Evolutionary conservation across 352 stramenopile species (phyloP), one percentile per base, ranked within the genome.

Genomic region (Pythium brachiatum): DNA sequence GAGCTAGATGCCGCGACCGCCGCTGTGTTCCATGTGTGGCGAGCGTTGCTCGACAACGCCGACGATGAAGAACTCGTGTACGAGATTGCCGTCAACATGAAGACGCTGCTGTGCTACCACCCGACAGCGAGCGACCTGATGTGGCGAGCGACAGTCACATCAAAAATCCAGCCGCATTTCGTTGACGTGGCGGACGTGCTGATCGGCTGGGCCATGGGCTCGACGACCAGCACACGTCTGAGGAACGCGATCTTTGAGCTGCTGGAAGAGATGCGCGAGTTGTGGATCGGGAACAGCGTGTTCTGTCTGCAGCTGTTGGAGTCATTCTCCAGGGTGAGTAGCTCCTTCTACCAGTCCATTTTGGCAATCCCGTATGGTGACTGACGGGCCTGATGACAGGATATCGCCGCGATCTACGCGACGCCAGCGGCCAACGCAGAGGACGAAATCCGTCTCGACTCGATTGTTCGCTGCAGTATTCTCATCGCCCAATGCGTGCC

Each of bases 201-300:
- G 16, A 75, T 78, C 34, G 67, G 58, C 5, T 78, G 70, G 70
- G 43, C 64, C 21, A 75, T 62, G 57, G 68, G 67, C 23, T 27
- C 32, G 7, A 47, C 67, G 9, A 78, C 70, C 12, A 43, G 48
- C 32, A 55, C 62, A 13, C 31, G 32, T 3, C 47, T 68, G 16
- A 60, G 70, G 67, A 54, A 74, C 16, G n/a, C 60, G 16, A 68
- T 75, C 34, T 48, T 74, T 23, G 55, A 31, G 16, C 36, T 74
- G 8, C 53, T 78, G 9, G 57, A 73, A 27, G 64, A 70, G 27
- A 71, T 75, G 60, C 61, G 60, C 0, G 66, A 68, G 13, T 41
- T 78, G 29, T 78, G 70, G 70, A 44, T 64, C 1, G 59, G 56
- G 18, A 78, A 78, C 44, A 73, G 60, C 31, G 70, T 78, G 9